A percentile compares a stretch with the other conserved stretches of the same genome.
Conservation (phyloP, 345 rosid species). For the Bretschneidera sinensis region DNA sequence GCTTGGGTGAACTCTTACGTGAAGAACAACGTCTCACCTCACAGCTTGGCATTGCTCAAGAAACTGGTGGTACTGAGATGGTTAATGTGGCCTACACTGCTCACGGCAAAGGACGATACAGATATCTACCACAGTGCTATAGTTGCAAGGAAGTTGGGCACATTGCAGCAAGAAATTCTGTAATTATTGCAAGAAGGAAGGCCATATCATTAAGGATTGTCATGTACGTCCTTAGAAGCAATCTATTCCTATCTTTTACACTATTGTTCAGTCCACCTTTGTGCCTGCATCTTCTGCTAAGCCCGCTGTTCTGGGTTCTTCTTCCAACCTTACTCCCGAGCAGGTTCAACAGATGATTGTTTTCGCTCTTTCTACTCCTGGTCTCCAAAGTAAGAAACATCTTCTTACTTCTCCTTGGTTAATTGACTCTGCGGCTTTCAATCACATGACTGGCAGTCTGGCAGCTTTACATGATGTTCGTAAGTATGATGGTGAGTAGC, state of each 20-base stretch:
- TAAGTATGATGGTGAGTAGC: too few species aligned
- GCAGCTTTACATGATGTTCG: too few species aligned
- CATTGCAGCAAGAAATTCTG: too few species aligned
- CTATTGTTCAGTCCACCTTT: too few species aligned
- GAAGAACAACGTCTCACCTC: too few species aligned
- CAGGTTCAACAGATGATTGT: slow-evolving; percentile 10
- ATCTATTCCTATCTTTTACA: background rate
- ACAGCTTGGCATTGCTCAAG: slow-evolving; percentile 1
- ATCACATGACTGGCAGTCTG: too few species aligned
- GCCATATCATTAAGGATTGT: too few species aligned
- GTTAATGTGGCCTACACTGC: slow-evolving; percentile 2
- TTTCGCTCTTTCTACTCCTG: slow-evolving; percentile 8
- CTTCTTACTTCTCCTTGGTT: slow-evolving; percentile 1
- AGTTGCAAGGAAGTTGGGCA: slow-evolving; percentile 9
- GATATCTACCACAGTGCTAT: background rate
- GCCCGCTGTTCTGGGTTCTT: background rate
- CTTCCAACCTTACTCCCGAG: too few species aligned
- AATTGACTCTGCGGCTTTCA: too few species aligned
- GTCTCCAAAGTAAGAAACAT: slow-evolving; percentile 10
- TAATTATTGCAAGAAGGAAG: too few species aligned
- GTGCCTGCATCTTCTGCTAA: background rate
- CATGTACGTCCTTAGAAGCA: slow-evolving; percentile 2
- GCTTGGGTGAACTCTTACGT: too few species aligned
- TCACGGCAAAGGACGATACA: slow-evolving; percentile 6
- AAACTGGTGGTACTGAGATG: background rate